A percentile compares a stretch with the other conserved stretches of the same genome.
phyloP scores from a whole-genome alignment of 768 basidiomycete species.

The Amanita exitialis region DNA sequence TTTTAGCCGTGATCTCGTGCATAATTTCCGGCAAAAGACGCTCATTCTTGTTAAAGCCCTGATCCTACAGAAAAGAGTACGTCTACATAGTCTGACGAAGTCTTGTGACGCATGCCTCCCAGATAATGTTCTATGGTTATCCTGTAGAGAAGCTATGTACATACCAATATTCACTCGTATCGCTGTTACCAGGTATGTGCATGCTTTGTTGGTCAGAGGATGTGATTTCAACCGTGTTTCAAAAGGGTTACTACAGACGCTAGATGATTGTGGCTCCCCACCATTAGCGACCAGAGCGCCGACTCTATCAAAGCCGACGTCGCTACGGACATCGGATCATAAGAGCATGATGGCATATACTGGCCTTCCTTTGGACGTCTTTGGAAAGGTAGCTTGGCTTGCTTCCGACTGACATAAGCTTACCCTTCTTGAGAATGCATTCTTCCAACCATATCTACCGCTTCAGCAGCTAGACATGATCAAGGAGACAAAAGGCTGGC shows the following conservation, averaged over 20 bases:
- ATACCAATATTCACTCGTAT: conserved; percentile 95
- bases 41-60: conserved; percentile 91
- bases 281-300: conserved; percentile 60
- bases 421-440: conserved; percentile 50
- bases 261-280: conserved; percentile 90
- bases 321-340: conserved; percentile 79
- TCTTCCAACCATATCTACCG: conserved; percentile 97
- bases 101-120: neutral
- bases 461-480: conserved; percentile 90
- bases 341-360: conserved; percentile 87
- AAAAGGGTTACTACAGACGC: conserved; percentile 72
- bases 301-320: conserved; percentile 55
- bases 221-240: conserved; percentile 2
- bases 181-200: conserved; percentile 73
- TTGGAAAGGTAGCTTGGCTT: conserved; percentile 56
- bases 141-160: conserved; percentile 95
- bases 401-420: conserved; percentile 2
- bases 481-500: conserved; percentile 70
- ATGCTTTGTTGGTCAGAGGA: neutral
- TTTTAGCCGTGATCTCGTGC: conserved; percentile 78
- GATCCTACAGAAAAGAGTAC: conserved; percentile 86
- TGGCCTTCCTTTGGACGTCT: conserved; percentile 90
- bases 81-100: conserved; percentile 7
- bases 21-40: conserved; percentile 88
- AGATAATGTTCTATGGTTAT: conserved; percentile 97